Evolutionary conservation across 2,329 filamentous ascomycete species (phyloP).

Genomic region (Leptographium flavum): DNA sequence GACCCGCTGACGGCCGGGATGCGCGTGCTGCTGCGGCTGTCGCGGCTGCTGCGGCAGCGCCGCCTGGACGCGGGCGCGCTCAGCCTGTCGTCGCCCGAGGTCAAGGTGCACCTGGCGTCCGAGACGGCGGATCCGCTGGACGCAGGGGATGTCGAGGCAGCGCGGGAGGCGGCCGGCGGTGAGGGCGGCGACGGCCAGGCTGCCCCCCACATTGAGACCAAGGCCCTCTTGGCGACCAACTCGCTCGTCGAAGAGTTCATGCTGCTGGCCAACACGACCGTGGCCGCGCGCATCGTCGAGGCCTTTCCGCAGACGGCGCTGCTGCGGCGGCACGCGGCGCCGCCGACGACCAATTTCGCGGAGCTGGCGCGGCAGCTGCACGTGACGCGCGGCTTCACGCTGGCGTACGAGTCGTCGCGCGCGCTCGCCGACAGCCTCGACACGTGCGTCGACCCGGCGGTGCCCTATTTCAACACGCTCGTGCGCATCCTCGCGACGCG

Average conservation of each 20-base stretch:
- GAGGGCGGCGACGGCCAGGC: neutral
- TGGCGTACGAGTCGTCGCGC: constrained; percentile 74
- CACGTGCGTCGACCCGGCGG: constrained; percentile 58
- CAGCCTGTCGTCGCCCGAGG: constrained; percentile 93
- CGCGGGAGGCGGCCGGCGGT: too few species aligned
- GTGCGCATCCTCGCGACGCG: constrained; percentile 94
- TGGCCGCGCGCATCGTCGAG: constrained; percentile 78
- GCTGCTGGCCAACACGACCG: constrained; percentile 93
- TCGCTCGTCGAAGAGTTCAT: constrained; percentile 98
- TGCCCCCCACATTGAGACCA: constrained; percentile 62
- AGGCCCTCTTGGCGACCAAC: constrained; percentile 87
- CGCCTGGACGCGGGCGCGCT: constrained; percentile 91
- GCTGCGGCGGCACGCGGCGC: constrained; percentile 78
- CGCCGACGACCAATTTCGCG: constrained; percentile 93
- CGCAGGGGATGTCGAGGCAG: too few species aligned
- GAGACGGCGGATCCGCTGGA: constrained; percentile 19
- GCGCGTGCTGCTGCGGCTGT: constrained; percentile 72
- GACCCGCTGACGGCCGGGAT: constrained; percentile 87
- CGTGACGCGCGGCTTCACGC: constrained; percentile 49
- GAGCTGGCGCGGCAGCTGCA: constrained; percentile 83
- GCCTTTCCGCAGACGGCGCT: constrained; percentile 92
- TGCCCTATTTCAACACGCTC: constrained; percentile 97
- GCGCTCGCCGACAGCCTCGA: constrained; percentile 92
- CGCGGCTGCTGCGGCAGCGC: constrained; percentile 86
- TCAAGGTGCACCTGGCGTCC: constrained; percentile 86